A percentile compares a stretch with the other conserved stretches of the same genome.
Conservation (phyloP, 768 basidiomycete genomes). For the Exidia glandulosa region DNA sequence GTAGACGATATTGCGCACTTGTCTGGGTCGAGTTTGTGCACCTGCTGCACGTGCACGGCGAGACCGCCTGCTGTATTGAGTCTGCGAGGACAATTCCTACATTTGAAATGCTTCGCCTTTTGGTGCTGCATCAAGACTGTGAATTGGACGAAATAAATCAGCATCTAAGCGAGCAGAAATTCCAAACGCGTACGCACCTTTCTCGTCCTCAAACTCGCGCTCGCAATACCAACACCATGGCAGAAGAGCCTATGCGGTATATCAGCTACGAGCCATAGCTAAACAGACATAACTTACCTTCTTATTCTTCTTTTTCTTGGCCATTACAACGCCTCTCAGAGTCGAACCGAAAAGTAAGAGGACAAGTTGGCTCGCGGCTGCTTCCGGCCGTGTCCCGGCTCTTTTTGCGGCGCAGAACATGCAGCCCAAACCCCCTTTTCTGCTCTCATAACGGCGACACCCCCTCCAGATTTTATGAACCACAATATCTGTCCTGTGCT, state of each 20-base stretch:
- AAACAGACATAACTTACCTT: constrained; percentile 20
- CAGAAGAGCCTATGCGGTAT: constrained; percentile 48
- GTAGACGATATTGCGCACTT: constrained; percentile 35
- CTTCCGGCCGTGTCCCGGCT: too few species aligned
- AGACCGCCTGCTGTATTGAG: constrained; percentile 96
- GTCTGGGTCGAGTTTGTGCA: constrained; percentile 98
- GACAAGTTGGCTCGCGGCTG: too few species aligned
- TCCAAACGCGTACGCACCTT: constrained; percentile 46
- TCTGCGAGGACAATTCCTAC: constrained; percentile 87
- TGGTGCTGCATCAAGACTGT: constrained; percentile 97
- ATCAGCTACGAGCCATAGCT: background rate
- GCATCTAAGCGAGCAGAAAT: background rate
- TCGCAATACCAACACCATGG: constrained; percentile 99
- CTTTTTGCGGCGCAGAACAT: too few species aligned
- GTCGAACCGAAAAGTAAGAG: too few species aligned
- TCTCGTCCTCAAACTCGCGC: constrained; percentile 98
- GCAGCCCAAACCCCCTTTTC: too few species aligned
- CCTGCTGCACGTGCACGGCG: constrained; percentile 96
- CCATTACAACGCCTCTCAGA: constrained; percentile 32
- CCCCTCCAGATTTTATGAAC: too few species aligned
- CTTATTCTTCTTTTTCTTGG: constrained; percentile 43
- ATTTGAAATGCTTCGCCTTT: constrained; percentile 99
- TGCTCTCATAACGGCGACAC: too few species aligned
- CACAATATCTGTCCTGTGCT: too few species aligned
- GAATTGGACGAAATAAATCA: background rate